Evolutionary conservation across 768 basidiomycete species (phyloP).

Genomic region (Lentinula sp.): DNA sequence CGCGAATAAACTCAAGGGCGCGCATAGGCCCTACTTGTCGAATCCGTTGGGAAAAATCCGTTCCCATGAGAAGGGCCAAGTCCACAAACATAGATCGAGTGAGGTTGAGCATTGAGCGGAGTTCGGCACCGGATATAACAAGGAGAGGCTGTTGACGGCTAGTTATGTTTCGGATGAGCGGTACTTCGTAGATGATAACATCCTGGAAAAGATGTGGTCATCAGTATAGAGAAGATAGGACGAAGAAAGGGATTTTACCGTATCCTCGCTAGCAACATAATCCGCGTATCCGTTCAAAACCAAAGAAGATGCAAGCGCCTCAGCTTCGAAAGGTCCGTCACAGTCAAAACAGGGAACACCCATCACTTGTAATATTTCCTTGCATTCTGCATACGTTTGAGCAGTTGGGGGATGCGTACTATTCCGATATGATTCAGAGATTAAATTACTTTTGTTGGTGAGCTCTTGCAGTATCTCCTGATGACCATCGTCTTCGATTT

Average conservation of each 20-base stretch:
- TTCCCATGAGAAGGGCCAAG: slow-evolving; percentile 83
- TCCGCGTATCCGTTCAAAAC: slow-evolving; percentile 74
- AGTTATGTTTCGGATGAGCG: slow-evolving; percentile 75
- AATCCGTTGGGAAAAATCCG: slow-evolving; percentile 86
- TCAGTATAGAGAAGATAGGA: background rate
- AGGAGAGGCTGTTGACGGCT: slow-evolving; percentile 52
- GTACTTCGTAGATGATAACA: slow-evolving; percentile 77
- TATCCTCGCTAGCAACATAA: slow-evolving; percentile 89
- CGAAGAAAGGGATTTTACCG: slow-evolving; percentile 35
- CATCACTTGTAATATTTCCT: slow-evolving; percentile 67
- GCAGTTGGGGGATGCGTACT: slow-evolving; percentile 56
- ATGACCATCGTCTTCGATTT: background rate
- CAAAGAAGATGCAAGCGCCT: slow-evolving; percentile 77
- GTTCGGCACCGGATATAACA: slow-evolving; percentile 54
- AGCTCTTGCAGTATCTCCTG: slow-evolving; percentile 22
- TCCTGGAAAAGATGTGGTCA: slow-evolving; percentile 38
- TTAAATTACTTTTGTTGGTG: slow-evolving; percentile 42
- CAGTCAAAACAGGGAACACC: slow-evolving; percentile 76
- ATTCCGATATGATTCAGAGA: slow-evolving; percentile 62
- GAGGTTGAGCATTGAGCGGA: slow-evolving; percentile 55
- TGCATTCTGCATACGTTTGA: slow-evolving; percentile 65
- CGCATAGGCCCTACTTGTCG: slow-evolving; percentile 73
- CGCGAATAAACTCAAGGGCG: slow-evolving; percentile 70
- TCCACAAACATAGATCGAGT: slow-evolving; percentile 62
- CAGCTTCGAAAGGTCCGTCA: slow-evolving; percentile 71